Evolutionary conservation across 805 yeast genomes (phyloP).

Genomic region (Starmerella geochares): DNA sequence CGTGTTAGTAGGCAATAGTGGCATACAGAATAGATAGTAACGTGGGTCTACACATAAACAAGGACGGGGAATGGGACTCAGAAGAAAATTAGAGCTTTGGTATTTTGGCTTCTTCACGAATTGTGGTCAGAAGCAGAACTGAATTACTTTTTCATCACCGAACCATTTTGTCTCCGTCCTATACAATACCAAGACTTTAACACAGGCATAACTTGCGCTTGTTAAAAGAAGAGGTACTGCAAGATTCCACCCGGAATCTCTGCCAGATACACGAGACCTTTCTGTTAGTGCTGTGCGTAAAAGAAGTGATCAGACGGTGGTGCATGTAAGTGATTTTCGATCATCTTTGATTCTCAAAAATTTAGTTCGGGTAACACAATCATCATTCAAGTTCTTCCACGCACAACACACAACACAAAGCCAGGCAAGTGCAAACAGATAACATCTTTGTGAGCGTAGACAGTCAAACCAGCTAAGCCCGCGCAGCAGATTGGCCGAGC

Average conservation of each 20-base stretch:
- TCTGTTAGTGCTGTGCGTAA: neutral
- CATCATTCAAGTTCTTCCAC: constrained; percentile 14
- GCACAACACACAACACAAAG: neutral
- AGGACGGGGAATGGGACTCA: constrained; percentile 13
- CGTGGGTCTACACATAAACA: no score
- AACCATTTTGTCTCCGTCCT: neutral
- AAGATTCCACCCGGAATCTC: constrained; percentile 17
- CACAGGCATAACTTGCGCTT: no score
- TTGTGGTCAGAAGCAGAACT: constrained; percentile 30
- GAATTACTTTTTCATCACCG: constrained; percentile 26
- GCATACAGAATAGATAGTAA: no score
- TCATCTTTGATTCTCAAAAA: constrained; percentile 1
- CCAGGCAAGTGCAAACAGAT: neutral
- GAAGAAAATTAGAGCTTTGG: constrained; percentile 28
- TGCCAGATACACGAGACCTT: neutral
- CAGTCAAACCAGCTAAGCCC: constrained; percentile 13
- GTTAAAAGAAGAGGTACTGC: neutral
- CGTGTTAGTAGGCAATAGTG: no score
- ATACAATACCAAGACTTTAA: neutral
- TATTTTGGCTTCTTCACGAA: constrained; percentile 25
- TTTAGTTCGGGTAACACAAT: constrained; percentile 17
- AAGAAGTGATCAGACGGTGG: constrained; percentile 27
- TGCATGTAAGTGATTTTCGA: constrained; percentile 27
- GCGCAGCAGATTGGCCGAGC: neutral
- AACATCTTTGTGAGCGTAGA: neutral